Percentiles rank a stretch among this genome's conserved stretches.
These are phyloP conservation scores for Sporothrix humicola DNA, from an alignment of 2,329 filamentous ascomycete genomes.

Conservation along the genomic window DNA sequence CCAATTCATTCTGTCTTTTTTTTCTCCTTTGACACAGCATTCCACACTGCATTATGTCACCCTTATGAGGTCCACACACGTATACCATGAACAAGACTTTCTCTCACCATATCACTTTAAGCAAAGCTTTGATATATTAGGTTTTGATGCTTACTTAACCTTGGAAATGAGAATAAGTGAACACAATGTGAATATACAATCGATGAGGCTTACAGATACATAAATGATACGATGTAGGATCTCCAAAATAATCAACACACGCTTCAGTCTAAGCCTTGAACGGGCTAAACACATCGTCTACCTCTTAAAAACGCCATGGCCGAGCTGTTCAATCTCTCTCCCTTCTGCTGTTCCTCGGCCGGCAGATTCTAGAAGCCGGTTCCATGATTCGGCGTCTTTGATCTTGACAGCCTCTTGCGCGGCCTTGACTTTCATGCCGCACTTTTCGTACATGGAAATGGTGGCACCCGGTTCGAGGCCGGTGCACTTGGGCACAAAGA, in stretches of 20 bases:
- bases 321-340: conserved; percentile 81
- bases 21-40: neutral
- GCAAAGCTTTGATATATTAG: neutral
- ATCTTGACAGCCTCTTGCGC: conserved; percentile 87
- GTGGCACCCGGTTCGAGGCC: conserved; percentile 69
- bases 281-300: conserved; percentile 38
- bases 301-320: conserved; percentile 63
- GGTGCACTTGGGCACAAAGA: conserved; percentile 88
- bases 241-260: neutral
- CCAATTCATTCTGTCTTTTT: neutral
- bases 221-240: neutral
- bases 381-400: conserved; percentile 78
- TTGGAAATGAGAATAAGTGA: neutral
- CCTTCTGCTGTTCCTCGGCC: conserved; percentile 69
- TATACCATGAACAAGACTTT: neutral
- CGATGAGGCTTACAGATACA: neutral
- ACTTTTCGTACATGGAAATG: conserved; percentile 95
- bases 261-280: too few species aligned
- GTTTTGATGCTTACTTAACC: neutral
- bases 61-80: neutral
- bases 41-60: neutral
- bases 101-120: neutral
- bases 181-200: conserved; percentile 1
- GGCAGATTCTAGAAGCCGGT: conserved; percentile 74
- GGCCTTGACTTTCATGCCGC: conserved; percentile 84